Evolutionary conservation across 768 basidiomycete species (phyloP), one percentile per base, ranked within the genome.

Genomic region (Galerina marginata): DNA sequence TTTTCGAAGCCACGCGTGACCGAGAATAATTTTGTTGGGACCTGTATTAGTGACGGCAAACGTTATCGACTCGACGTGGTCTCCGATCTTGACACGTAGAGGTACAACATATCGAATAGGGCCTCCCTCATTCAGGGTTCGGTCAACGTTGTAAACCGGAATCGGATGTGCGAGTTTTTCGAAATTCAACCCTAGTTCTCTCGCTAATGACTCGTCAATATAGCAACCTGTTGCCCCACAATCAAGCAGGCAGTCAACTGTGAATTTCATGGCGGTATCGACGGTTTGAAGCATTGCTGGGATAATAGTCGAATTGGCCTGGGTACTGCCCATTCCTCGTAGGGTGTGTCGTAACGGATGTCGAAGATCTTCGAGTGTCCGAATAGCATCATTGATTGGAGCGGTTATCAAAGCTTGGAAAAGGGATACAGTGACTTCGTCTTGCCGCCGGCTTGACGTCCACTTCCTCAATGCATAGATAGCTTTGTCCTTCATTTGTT

Each of bases 21-120:
- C 67, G 1, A 69, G 55, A n/a, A 70, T 67, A 1, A 69, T 40
- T 0, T 64, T 11, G 10, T 56, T 49, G 9, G 52, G 64, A 3
- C 68, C 72, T 0, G 66, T 62, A n/a, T 68, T 60, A 4, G 72
- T 68, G 14, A 73, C 62, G 2, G 64, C 58, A 42, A 71, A 68
- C 0, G 43, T 33, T 5, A 68, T 52, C 2, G 38, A 29, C 43
- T 74, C 69, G 4, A 44, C 23, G 51, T 72, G 70, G 6, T 67
- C 56, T 9, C 56, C 12, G 20, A 71, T 64, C 1, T 40, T 45
- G 15, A 72, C 63, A n/a, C 61, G 44, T 9, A 71, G 29, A 5
- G 65, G 64, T 0, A 70, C 61, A n/a, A 62, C 58, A 26, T 67
- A 46, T 10, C 54, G 40, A 25, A 72, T 71, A n/a, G 60, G 38